phyloP scores from a whole-genome alignment of 2,329 filamentous ascomycete genomes.

The Parastagonospora avenae region DNA sequence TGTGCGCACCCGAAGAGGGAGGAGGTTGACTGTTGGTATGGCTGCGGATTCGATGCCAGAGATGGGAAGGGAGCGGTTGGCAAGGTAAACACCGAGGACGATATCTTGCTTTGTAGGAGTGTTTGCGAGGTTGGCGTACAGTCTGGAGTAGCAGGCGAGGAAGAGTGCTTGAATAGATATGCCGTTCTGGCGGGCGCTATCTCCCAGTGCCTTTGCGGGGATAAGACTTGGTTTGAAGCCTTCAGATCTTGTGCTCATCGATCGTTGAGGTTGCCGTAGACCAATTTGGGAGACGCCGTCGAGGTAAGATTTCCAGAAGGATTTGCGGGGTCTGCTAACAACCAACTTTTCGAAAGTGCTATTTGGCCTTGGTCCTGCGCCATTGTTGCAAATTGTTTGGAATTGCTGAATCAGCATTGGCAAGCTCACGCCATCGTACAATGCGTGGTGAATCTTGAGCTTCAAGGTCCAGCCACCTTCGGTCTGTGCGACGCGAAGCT shows the following conservation, averaged over 20 bases:
- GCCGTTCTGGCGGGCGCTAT: slow-evolving; percentile 54
- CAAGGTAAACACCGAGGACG: slow-evolving; percentile 80
- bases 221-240: slow-evolving; percentile 59
- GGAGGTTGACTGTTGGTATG: slow-evolving; percentile 78
- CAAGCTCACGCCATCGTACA: slow-evolving; percentile 87
- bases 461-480: slow-evolving; percentile 43
- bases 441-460: slow-evolving; percentile 75
- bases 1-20: slow-evolving; percentile 68
- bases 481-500: slow-evolving; percentile 43
- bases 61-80: slow-evolving; percentile 68
- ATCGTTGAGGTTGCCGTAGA: slow-evolving; percentile 29
- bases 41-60: slow-evolving; percentile 57
- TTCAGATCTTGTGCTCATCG: slow-evolving; percentile 41
- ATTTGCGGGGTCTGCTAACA: slow-evolving; percentile 38
- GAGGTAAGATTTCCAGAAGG: slow-evolving; percentile 60
- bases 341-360: slow-evolving; percentile 51
- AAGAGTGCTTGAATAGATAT: slow-evolving; percentile 76
- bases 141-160: slow-evolving; percentile 70
- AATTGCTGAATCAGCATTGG: slow-evolving; percentile 64
- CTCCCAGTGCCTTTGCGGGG: slow-evolving; percentile 48
- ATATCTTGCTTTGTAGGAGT: slow-evolving; percentile 47
- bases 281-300: slow-evolving; percentile 8
- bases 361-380: slow-evolving; percentile 14
- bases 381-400: slow-evolving; percentile 49
- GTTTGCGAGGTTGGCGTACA: slow-evolving; percentile 47